phyloP scores from a whole-genome alignment of 352 stramenopile genomes.

The Pythium dissimile region DNA sequence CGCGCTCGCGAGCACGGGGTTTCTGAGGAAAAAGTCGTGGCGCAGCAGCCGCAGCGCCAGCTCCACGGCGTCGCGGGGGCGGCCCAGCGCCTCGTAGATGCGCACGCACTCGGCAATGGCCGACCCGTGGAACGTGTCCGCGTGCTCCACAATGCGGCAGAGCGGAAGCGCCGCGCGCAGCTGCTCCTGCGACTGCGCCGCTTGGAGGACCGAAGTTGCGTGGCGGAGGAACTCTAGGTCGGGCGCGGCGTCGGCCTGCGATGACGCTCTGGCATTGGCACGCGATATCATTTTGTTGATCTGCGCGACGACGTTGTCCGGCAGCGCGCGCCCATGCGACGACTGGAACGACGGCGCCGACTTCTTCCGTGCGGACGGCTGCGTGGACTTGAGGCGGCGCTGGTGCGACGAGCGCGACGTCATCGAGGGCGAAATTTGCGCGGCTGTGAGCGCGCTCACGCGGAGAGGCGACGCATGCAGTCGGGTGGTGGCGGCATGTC shows the following conservation, averaged over 20 bases:
- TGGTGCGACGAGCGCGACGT: not conserved
- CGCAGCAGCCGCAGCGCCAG: slow-evolving; percentile 49
- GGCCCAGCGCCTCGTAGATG: slow-evolving; percentile 56
- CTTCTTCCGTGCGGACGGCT: not conserved
- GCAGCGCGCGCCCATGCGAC: slow-evolving; percentile 11
- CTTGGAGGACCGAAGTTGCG: slow-evolving; percentile 38
- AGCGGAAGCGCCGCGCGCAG: slow-evolving; percentile 53
- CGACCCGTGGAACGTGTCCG: slow-evolving; percentile 32
- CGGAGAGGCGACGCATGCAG: too few relatives aligned
- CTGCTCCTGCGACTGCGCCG: slow-evolving; percentile 49
- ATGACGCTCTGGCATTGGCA: too few relatives aligned
- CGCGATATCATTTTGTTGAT: slow-evolving; percentile 40
- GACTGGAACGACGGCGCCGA: slow-evolving; percentile 6
- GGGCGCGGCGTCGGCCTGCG: slow-evolving; percentile 30
- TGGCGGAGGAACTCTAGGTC: slow-evolving; percentile 47
- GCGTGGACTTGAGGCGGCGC: slow-evolving; percentile 7
- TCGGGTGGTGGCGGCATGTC: too few relatives aligned
- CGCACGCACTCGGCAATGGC: slow-evolving; percentile 56
- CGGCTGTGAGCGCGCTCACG: not conserved
- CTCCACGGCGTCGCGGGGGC: slow-evolving; percentile 42
- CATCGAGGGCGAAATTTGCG: not conserved
- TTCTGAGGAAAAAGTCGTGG: slow-evolving; percentile 66
- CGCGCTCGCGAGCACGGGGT: slow-evolving; percentile 50
- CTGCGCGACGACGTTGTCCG: slow-evolving; percentile 21
- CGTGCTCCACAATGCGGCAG: slow-evolving; percentile 44